A percentile compares a stretch with the other conserved stretches of the same genome.
Conservation (phyloP, 139 green algal species). For the Chlorella sp. region DNA sequence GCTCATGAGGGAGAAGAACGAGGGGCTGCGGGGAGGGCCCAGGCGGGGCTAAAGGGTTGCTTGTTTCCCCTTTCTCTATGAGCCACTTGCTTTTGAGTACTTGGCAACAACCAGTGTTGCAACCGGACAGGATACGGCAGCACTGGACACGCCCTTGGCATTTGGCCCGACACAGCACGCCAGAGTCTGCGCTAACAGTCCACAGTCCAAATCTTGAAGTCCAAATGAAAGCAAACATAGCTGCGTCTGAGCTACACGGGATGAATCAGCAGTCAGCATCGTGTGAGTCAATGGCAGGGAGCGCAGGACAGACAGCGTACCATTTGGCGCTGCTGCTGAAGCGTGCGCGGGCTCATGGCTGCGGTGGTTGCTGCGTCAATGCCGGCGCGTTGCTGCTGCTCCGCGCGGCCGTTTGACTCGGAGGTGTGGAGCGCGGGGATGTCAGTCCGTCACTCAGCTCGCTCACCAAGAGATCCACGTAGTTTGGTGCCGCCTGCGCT, state of each 20-base stretch:
- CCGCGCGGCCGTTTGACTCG: not conserved
- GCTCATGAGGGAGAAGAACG: slow-evolving; percentile 40
- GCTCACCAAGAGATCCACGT: not conserved
- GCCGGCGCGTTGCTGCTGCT: not conserved
- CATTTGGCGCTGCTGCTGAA: not conserved
- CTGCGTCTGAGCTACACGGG: too few species aligned
- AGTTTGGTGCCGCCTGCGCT: not conserved
- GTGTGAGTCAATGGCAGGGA: not conserved
- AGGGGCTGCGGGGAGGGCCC: slow-evolving; percentile 15
- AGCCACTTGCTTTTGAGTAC: not conserved
- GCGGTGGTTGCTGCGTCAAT: not conserved
- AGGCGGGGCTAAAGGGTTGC: not conserved
- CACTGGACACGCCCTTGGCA: not conserved
- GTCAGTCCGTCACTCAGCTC: not conserved
- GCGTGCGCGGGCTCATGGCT: not conserved
- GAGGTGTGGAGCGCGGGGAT: not conserved
- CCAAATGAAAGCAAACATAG: not conserved
- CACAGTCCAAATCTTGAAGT: not conserved
- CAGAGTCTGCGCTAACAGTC: not conserved
- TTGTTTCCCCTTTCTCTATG: not conserved
- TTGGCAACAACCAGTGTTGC: not conserved
- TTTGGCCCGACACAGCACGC: too few species aligned
- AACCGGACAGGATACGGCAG: not conserved
- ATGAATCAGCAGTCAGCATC: too few species aligned
- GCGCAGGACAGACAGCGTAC: not conserved